Conservation (phyloP, 106 monocot genomes). For the Xerophyta viscosa region DNA sequence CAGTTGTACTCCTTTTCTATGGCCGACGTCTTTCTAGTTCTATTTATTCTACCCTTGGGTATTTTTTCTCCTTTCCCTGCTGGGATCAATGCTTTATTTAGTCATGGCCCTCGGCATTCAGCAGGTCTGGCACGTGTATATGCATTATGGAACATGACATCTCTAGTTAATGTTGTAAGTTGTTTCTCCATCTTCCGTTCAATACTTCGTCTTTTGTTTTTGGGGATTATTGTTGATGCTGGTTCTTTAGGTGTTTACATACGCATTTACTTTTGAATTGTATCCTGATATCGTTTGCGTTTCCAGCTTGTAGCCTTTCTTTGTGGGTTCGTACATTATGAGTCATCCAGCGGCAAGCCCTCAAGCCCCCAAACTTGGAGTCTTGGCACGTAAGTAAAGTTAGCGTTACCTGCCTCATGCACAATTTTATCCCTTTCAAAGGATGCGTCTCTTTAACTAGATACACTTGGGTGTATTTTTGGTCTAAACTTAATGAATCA, state of each 20-base stretch:
- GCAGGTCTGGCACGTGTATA: conserved; percentile 89
- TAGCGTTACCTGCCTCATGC: too few species aligned
- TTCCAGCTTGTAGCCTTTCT: conserved; percentile 77
- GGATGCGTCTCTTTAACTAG: too few species aligned
- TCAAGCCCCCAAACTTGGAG: conserved; percentile 69
- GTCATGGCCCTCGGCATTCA: conserved; percentile 91
- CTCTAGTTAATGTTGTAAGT: conserved; percentile 94
- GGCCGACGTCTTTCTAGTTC: conserved; percentile 74
- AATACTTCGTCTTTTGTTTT: neutral
- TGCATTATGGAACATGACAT: conserved; percentile 91
- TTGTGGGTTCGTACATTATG: conserved; percentile 89
- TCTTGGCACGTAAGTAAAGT: conserved; percentile 59
- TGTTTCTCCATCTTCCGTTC: neutral
- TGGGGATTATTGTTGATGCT: too few species aligned
- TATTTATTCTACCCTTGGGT: conserved; percentile 91
- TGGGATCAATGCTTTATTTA: conserved; percentile 96
- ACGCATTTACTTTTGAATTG: too few species aligned
- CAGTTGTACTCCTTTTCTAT: conserved; percentile 89
- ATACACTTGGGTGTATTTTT: too few species aligned
- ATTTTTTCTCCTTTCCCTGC: conserved; percentile 93
- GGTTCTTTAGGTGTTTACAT: too few species aligned
- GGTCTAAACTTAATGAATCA: too few species aligned
- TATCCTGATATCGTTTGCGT: too few species aligned
- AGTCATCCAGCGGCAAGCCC: conserved; percentile 51
- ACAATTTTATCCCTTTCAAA: too few species aligned